phyloP scores from a whole-genome alignment of 305 asterid genomes.

The Andrographis paniculata region DNA sequence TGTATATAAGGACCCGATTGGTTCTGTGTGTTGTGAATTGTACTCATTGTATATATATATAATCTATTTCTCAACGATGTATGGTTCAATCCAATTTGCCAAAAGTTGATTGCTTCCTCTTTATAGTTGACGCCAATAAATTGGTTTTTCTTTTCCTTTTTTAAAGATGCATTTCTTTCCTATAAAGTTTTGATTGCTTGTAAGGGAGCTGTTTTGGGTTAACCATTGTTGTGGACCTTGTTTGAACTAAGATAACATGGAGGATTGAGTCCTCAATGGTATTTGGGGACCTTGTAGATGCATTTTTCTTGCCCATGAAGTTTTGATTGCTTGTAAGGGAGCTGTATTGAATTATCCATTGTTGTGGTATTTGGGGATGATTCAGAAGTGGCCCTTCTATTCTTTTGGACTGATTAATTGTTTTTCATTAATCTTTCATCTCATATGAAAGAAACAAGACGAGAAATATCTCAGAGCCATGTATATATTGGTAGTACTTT shows the following conservation, averaged over 20 bases:
- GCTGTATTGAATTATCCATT: not conserved
- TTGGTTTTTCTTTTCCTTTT: not conserved
- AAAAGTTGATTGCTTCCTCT: not conserved
- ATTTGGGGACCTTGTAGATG: no score
- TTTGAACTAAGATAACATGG: no score
- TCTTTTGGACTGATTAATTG: no score
- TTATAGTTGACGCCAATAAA: not conserved
- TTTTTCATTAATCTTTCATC: no score
- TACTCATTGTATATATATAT: not conserved
- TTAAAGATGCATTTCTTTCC: not conserved
- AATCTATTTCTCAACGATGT: not conserved
- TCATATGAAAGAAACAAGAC: no score
- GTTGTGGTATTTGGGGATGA: no score
- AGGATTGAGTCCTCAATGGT: no score
- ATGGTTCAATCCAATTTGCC: not conserved
- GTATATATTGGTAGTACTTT: no score
- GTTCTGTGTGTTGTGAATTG: not conserved
- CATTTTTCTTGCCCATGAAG: not conserved
- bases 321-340: not conserved
- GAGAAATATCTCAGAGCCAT: no score
- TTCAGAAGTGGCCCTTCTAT: no score
- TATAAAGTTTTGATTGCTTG: not conserved
- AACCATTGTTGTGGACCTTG: no score
- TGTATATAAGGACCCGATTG: not conserved
- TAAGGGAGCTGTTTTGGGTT: not conserved